Evolutionary conservation across 1,284 basidiomycete species (phyloP).

Genomic region (Sphagnurus paluster): DNA sequence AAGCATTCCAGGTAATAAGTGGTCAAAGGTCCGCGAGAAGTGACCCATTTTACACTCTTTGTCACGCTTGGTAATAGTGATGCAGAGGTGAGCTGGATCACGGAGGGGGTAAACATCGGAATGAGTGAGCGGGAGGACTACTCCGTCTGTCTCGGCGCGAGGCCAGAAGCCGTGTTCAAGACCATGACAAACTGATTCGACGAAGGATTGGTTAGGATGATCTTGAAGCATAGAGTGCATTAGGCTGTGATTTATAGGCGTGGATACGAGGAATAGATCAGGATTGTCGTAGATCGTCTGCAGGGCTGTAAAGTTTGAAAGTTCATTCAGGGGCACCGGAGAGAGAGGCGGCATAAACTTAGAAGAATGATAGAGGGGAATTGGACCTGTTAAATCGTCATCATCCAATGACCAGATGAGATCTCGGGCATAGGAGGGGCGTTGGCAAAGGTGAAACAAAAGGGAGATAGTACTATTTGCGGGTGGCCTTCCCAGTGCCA

Average conservation of each 20-base stretch:
- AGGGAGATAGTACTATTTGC: background rate
- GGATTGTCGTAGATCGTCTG: conserved; percentile 18
- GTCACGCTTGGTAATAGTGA: background rate
- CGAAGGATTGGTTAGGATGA: conserved; percentile 32
- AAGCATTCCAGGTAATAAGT: conserved; percentile 41
- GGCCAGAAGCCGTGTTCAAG: conserved; percentile 41
- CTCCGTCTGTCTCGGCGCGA: conserved; percentile 24
- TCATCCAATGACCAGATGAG: background rate
- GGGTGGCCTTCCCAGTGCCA: background rate
- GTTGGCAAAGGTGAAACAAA: background rate
- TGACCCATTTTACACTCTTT: conserved; percentile 13
- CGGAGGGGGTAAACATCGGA: background rate
- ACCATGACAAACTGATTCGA: conserved; percentile 28
- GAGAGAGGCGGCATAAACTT: background rate
- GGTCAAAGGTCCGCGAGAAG: conserved; percentile 34
- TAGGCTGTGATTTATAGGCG: conserved; percentile 28
- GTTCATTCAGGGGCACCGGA: background rate
- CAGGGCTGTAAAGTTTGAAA: background rate
- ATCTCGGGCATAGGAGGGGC: conserved; percentile 1
- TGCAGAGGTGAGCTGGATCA: background rate
- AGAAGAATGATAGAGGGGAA: background rate
- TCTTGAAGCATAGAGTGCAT: conserved; percentile 19
- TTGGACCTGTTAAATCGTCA: background rate
- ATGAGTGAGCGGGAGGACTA: background rate
- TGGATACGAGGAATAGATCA: conserved; percentile 32